Conservation (phyloP, 768 basidiomycete genomes). For the Termitomyces sp. region DNA sequence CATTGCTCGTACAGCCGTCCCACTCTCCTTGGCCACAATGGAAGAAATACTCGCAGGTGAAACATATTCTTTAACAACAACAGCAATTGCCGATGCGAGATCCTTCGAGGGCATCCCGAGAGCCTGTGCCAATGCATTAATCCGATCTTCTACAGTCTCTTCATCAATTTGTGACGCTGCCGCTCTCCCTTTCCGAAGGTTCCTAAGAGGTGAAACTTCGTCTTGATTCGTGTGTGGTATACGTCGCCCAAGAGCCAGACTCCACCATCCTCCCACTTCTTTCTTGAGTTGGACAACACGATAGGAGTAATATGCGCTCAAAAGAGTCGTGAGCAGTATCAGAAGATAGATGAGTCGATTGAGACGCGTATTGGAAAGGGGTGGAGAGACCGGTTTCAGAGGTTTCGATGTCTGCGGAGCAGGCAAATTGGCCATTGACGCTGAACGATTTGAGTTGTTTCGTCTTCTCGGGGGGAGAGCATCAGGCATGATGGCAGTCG, state of each 20-base stretch:
- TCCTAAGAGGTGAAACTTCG: constrained; percentile 1
- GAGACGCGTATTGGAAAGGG: constrained; percentile 38
- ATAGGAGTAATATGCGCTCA: constrained; percentile 48
- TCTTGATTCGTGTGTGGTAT: constrained; percentile 16
- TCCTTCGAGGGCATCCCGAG: constrained; percentile 58
- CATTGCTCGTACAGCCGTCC: constrained; percentile 34
- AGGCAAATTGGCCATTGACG: constrained; percentile 18
- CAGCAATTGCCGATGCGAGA: constrained; percentile 59
- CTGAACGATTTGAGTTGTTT: constrained; percentile 10
- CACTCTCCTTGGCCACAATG: constrained; percentile 43
- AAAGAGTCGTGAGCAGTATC: constrained; percentile 30
- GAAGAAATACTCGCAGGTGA: constrained; percentile 57
- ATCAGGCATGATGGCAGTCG: constrained; percentile 1
- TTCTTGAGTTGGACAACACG: constrained; percentile 33
- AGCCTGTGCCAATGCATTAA: constrained; percentile 54
- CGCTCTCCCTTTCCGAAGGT: constrained; percentile 4
- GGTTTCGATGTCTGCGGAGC: constrained; percentile 19
- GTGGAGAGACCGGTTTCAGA: constrained; percentile 33
- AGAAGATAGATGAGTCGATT: constrained; percentile 45
- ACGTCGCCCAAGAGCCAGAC: constrained; percentile 33
- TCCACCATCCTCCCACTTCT: constrained; percentile 61
- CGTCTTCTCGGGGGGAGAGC: constrained; percentile 6
- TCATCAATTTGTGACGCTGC: not conserved
- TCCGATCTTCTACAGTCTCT: constrained; percentile 44
- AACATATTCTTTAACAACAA: constrained; percentile 50